These are phyloP conservation scores for Thalassiosira hispida DNA, from an alignment of 352 stramenopile species.

Conservation along the genomic window DNA sequence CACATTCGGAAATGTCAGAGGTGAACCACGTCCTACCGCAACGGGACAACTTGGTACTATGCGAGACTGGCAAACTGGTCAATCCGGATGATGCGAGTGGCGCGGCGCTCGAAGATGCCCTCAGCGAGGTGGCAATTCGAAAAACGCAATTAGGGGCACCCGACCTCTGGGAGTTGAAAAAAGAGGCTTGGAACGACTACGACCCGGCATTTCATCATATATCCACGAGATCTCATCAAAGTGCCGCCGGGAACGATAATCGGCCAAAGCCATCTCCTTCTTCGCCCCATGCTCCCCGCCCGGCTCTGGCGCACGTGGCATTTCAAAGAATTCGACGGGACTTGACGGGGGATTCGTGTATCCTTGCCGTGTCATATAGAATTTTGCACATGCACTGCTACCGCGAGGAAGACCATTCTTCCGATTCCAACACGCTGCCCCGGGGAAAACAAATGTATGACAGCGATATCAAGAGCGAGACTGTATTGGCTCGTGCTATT, in stretches of 20 bases:
- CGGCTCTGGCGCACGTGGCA: conserved; percentile 57
- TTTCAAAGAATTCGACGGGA: conserved; percentile 75
- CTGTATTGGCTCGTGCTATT: conserved; percentile 70
- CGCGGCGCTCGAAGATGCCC: conserved; percentile 71
- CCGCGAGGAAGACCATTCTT: conserved; percentile 21
- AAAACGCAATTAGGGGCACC: conserved; percentile 65
- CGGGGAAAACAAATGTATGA: conserved; percentile 62
- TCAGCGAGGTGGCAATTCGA: conserved; percentile 75
- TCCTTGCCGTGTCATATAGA: conserved; percentile 73
- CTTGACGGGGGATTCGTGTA: conserved; percentile 66
- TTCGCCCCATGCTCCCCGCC: conserved; percentile 61
- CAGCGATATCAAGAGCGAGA: conserved; percentile 72
- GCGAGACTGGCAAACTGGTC: conserved; percentile 52
- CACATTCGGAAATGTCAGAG: conserved; percentile 84
- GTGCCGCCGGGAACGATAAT: conserved; percentile 67
- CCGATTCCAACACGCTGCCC: background rate
- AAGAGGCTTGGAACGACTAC: conserved; percentile 76
- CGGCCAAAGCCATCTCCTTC: conserved; percentile 56
- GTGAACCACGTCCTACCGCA: conserved; percentile 60
- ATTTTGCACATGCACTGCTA: conserved; percentile 80
- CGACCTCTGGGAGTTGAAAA: conserved; percentile 79
- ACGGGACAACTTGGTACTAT: conserved; percentile 51
- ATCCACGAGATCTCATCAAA: conserved; percentile 71
- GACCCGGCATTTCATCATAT: conserved; percentile 86
- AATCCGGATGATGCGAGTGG: conserved; percentile 82